phyloP scores from a whole-genome alignment of 208 protist genomes.

The Leishmania lainsoni region DNA sequence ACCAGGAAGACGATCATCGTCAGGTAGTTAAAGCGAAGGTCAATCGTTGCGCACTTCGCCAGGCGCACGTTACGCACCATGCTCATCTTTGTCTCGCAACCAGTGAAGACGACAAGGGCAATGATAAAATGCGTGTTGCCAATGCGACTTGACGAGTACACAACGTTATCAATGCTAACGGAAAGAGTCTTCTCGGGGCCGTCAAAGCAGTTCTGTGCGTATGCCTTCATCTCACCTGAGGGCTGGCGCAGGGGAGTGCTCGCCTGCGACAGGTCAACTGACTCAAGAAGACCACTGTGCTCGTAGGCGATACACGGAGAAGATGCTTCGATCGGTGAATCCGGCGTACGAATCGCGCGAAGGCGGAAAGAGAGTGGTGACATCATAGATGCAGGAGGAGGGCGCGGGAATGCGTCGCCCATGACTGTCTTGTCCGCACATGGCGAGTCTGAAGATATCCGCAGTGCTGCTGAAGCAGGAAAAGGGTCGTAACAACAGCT shows the following conservation, averaged over 20 bases:
- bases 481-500: not conserved
- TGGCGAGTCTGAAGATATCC: not conserved
- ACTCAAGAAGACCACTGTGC: constrained; percentile 2
- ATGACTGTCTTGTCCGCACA: not conserved
- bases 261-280: not conserved
- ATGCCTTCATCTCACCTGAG: not conserved
- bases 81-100: constrained; percentile 92
- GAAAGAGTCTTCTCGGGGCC: constrained; percentile 27
- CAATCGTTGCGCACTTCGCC: constrained; percentile 91
- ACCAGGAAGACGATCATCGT: constrained; percentile 89
- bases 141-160: constrained; percentile 74
- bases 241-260: not conserved
- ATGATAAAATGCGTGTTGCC: constrained; percentile 85
- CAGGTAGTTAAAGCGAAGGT: constrained; percentile 80
- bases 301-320: not conserved
- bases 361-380: constrained; percentile 15
- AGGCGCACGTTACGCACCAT: constrained; percentile 77
- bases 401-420: constrained; percentile 4
- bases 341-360: not conserved
- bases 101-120: constrained; percentile 91
- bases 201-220: constrained; percentile 9
- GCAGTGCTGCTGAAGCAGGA: not conserved
- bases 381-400: constrained; percentile 13
- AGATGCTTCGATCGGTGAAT: not conserved
- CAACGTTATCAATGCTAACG: constrained; percentile 69